Conservation (phyloP, 2,329 filamentous ascomycete species). For the Chaetomium strumarium region DNA sequence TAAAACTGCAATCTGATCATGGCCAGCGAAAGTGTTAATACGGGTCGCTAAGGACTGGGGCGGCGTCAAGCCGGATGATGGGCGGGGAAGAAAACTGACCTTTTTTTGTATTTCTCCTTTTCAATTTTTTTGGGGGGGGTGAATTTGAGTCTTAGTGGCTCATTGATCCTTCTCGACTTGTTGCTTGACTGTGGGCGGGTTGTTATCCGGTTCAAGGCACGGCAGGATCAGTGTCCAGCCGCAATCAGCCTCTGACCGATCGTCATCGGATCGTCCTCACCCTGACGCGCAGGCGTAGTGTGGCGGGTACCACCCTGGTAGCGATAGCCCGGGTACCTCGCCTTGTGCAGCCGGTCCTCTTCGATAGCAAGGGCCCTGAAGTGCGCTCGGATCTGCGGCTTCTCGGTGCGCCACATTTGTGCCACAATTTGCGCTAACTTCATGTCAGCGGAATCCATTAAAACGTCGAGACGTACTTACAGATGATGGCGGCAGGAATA, state of each 20-base stretch:
- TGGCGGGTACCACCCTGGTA: constrained; percentile 6
- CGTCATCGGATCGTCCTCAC: constrained; percentile 3
- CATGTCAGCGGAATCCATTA: constrained; percentile 1
- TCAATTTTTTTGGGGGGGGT: neutral
- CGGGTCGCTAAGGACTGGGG: too few species aligned
- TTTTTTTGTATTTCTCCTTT: too few species aligned
- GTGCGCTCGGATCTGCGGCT: constrained; percentile 7
- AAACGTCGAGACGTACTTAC: neutral
- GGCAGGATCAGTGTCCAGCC: constrained; percentile 1
- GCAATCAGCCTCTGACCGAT: constrained; percentile 9
- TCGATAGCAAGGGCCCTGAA: constrained; percentile 13
- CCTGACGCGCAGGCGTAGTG: neutral
- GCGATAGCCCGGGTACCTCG: constrained; percentile 12
- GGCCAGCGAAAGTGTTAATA: neutral
- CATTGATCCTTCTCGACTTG: neutral
- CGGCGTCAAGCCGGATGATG: too few species aligned
- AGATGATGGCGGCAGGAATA: constrained; percentile 15
- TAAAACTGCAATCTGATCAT: neutral
- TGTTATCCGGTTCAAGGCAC: neutral
- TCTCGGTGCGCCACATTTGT: constrained; percentile 10
- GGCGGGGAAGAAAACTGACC: too few species aligned
- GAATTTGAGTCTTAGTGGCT: too few species aligned
- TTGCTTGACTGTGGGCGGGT: neutral
- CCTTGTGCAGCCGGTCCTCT: constrained; percentile 11
- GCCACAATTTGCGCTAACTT: constrained; percentile 11